Base-by-base conservation (phyloP, 2,329 filamentous ascomycete species). In the Fusarium verrucosum region DNA sequence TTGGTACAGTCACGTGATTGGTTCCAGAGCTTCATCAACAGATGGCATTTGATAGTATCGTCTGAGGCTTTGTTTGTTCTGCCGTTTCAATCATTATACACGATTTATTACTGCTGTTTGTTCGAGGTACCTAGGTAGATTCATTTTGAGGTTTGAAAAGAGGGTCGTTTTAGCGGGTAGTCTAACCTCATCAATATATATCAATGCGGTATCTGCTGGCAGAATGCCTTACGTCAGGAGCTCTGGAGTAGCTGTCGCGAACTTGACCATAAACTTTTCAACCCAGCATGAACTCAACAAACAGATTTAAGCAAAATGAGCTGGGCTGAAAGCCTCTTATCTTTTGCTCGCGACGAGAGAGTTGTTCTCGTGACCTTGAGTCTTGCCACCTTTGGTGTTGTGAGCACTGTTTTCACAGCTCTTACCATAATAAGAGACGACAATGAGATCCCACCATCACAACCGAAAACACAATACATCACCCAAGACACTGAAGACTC, bases 401-500 rank as follows among this genome's bases (percentile, higher is more conserved):
- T 89, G 53, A 79, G 82, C 58, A 80, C 82, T 49, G 85, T 92
- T 75, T 82, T 83, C 62, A 75, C 81, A 33, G 81, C 85, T 51
- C 85, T 94, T 40, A 79, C 80, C 55, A 78, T 83, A 51, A 86
- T 89, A 66, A 84, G 87, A 65, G 81, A 87, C 68, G 82, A 88
- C 50, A 89, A 89, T 64, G 84, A 88, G 75, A 85, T 95, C 71
- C 87, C 86, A 58, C 84, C 86, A 32, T 73, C 80, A 33, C 85
- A 87, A 58, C 87, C 87, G 32, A 89, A 89, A 73, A 86, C 89
- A 46, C 86, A 89, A 67, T 91, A 91, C 73, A 90, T 92, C 65
- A 90, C 87, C 14, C 88, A 92, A 74, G 87, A 90, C 22, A 91
- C 89, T 3, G 90, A 93, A 71, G 89, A 92, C 72, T 85, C 89